Evolutionary conservation across 83 land plant genomes (phyloP).

Genomic region (Diphasiastrum complanatum): DNA sequence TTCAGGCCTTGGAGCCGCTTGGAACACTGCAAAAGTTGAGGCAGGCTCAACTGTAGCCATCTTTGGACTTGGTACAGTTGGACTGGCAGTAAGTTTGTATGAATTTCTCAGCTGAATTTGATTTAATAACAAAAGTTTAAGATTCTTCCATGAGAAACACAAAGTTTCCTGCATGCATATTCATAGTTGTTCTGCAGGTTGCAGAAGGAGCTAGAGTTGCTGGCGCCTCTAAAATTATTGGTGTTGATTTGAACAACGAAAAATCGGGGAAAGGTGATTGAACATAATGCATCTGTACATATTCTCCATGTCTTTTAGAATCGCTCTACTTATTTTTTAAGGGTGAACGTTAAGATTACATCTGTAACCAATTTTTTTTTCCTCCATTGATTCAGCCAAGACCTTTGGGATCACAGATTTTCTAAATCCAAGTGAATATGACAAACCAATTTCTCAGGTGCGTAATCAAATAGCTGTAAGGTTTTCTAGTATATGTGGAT

Average conservation of each 20-base stretch:
- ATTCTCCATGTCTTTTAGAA: background rate
- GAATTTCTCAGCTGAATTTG: background rate
- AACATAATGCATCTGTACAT: too few species aligned
- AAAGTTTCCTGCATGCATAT: background rate
- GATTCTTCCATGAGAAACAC: background rate
- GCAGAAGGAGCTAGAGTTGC: constrained; percentile 62
- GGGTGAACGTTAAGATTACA: background rate
- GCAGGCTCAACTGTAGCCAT: background rate
- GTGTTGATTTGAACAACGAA: constrained; percentile 53
- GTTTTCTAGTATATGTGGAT: too few species aligned
- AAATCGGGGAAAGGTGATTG: constrained; percentile 63
- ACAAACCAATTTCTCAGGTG: constrained; percentile 17
- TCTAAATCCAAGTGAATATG: constrained; percentile 17
- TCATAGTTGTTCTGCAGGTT: constrained; percentile 41
- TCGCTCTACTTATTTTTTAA: background rate
- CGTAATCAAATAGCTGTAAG: background rate
- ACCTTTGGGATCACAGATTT: constrained; percentile 15
- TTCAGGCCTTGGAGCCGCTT: constrained; percentile 7
- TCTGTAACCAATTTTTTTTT: background rate
- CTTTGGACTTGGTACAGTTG: constrained; percentile 6
- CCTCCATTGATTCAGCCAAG: constrained; percentile 16
- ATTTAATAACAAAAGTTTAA: background rate
- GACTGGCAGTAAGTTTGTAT: constrained; percentile 6
- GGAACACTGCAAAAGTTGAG: constrained; percentile 5
- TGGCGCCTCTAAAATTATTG: constrained; percentile 71